Conservation (phyloP, 805 yeast species). For the Metschnikowia anglica region DNA sequence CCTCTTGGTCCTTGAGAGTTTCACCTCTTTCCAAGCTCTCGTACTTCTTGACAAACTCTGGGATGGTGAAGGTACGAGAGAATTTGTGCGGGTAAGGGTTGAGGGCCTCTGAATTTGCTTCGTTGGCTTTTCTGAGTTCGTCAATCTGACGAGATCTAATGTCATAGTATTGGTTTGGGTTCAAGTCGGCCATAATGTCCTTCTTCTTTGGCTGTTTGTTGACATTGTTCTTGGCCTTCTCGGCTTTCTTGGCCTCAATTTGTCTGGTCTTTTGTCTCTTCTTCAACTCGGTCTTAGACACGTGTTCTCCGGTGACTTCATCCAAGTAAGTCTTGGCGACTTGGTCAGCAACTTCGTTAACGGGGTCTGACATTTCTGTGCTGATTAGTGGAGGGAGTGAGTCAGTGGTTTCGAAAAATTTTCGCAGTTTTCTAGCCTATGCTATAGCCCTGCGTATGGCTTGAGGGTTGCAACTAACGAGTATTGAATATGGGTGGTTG, state of each 20-base stretch:
- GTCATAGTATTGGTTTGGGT: conserved; percentile 93
- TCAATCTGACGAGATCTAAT: conserved; percentile 87
- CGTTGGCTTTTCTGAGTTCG: conserved; percentile 59
- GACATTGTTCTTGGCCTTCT: conserved; percentile 72
- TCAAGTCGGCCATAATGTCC: conserved; percentile 79
- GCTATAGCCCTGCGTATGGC: conserved; percentile 14
- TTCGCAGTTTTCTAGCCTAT: conserved; percentile 15
- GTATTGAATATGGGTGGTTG: not conserved
- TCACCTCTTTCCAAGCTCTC: conserved; percentile 78
- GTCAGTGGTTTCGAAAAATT: conserved; percentile 16
- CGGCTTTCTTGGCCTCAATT: conserved; percentile 86
- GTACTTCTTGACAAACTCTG: conserved; percentile 73
- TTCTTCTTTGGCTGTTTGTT: conserved; percentile 51
- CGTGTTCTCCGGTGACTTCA: conserved; percentile 94
- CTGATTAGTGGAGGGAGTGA: conserved; percentile 5
- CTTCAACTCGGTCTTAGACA: conserved; percentile 93
- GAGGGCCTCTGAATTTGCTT: conserved; percentile 55
- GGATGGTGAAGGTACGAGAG: conserved; percentile 62
- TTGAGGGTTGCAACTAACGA: not conserved
- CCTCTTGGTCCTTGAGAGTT: conserved; percentile 66
- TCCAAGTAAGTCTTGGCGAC: conserved; percentile 80
- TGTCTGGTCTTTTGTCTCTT: conserved; percentile 90
- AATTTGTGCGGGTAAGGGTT: conserved; percentile 98
- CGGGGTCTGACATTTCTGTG: conserved; percentile 43
- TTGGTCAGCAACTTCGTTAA: conserved; percentile 66